phyloP scores from a whole-genome alignment of 2,329 filamentous ascomycete species.

The Gaeumannomyces tritici region DNA sequence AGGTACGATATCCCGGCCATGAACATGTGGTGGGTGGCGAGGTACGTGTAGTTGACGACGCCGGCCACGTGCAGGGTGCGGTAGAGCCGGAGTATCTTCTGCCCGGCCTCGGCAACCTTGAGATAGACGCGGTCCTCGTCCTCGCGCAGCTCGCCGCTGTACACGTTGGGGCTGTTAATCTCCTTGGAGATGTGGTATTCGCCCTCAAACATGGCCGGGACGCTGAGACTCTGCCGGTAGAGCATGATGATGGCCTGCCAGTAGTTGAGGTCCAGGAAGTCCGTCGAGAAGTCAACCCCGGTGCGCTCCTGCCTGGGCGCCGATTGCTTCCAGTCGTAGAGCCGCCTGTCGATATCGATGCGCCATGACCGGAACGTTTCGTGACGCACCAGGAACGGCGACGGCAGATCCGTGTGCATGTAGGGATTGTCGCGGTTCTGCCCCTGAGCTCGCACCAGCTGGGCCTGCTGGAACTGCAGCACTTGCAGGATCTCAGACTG shows the following conservation, averaged over 20 bases:
- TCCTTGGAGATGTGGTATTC: conserved; percentile 62
- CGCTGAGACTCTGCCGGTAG: conserved; percentile 81
- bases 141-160: conserved; percentile 56
- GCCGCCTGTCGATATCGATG: conserved; percentile 70
- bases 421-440: conserved; percentile 58
- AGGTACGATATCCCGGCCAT: conserved; percentile 96
- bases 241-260: conserved; percentile 97
- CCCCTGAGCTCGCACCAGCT: conserved; percentile 59
- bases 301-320: conserved; percentile 71
- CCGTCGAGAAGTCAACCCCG: conserved; percentile 78
- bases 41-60: conserved; percentile 90
- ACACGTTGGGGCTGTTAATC: conserved; percentile 52
- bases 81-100: conserved; percentile 86
- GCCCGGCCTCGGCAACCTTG: conserved; percentile 90
- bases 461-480: conserved; percentile 82
- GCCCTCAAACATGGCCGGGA: conserved; percentile 74
- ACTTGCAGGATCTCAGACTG: conserved; percentile 96
- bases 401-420: conserved; percentile 71
- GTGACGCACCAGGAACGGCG: conserved; percentile 76
- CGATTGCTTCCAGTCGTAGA: conserved; percentile 79
- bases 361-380: conserved; percentile 84
- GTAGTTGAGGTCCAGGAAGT: conserved; percentile 91
- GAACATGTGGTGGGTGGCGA: conserved; percentile 93
- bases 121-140: conserved; percentile 89
- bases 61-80: conserved; percentile 79